Percentiles rank a stretch among this genome's conserved stretches.
phyloP scores from a whole-genome alignment of 202 grass and related monocot species.

The Hordeum pubiflorum region DNA sequence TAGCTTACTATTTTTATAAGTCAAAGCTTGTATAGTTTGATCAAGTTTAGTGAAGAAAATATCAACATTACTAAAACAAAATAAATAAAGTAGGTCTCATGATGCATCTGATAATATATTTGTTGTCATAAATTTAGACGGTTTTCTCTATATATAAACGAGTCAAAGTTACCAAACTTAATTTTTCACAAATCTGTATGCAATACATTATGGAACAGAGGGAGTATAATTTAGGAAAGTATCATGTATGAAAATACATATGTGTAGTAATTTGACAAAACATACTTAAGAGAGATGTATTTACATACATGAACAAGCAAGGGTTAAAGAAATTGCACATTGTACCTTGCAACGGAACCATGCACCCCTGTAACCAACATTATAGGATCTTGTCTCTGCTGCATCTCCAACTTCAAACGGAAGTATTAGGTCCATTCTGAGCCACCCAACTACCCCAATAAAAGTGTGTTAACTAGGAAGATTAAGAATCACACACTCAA shows the following conservation, averaged over 20 bases:
- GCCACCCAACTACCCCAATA: constrained; percentile 8
- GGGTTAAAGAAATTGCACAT: neutral
- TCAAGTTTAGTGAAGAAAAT: neutral
- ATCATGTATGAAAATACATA: neutral
- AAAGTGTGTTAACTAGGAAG: neutral
- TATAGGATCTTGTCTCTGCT: constrained; percentile 26
- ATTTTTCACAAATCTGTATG: neutral
- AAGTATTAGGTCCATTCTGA: constrained; percentile 26
- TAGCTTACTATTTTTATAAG: neutral
- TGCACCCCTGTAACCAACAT: constrained; percentile 33
- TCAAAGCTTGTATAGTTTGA: neutral
- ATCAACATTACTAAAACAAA: neutral
- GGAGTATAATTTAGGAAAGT: neutral
- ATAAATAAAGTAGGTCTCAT: neutral
- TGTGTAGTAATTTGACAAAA: neutral
- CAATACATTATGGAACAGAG: neutral
- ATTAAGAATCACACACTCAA: neutral
- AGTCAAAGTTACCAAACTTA: neutral
- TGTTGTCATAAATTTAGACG: neutral
- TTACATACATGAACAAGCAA: neutral
- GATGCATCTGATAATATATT: neutral
- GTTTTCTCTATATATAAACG: neutral
- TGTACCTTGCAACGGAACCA: constrained; percentile 48
- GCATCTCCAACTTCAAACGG: constrained; percentile 41
- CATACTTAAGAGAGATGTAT: neutral